Conservation (phyloP, 1,284 basidiomycete genomes). For the Ganoderma boninense region DNA sequence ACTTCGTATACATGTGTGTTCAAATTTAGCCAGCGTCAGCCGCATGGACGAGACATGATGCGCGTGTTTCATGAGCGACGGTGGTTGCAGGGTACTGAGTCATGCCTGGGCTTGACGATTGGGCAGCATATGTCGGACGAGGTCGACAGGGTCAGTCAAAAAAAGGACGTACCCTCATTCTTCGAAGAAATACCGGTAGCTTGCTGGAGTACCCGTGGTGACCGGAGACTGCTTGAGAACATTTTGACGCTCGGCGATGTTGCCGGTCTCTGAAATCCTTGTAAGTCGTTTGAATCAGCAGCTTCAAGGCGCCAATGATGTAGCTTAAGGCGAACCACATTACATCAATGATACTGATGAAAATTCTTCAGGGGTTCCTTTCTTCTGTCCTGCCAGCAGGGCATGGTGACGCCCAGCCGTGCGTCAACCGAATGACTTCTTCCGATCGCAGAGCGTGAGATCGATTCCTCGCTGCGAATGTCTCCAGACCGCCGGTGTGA, state of each 20-base stretch:
- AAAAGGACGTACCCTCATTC: neutral
- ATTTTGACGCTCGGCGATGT: neutral
- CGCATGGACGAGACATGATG: neutral
- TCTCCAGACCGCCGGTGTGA: neutral
- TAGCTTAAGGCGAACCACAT: neutral
- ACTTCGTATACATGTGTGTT: neutral
- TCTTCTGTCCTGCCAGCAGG: neutral
- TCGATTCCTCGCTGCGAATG: neutral
- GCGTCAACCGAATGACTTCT: slow-evolving; percentile 2
- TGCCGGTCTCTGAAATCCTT: neutral
- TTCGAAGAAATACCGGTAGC: too few relatives aligned
- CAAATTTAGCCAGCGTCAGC: neutral
- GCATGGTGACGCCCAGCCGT: neutral
- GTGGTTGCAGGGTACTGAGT: neutral
- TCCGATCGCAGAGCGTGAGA: slow-evolving; percentile 5
- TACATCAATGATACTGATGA: neutral
- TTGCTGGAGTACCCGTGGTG: neutral
- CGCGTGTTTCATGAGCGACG: slow-evolving; percentile 1
- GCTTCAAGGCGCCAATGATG: neutral
- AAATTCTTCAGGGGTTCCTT: neutral
- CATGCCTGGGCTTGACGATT: neutral
- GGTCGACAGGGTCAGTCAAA: neutral
- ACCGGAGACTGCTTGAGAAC: neutral
- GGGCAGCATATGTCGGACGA: neutral
- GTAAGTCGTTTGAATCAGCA: neutral